Conservation (phyloP, 305 asterid species). For the Fraxinus angustifolia region DNA sequence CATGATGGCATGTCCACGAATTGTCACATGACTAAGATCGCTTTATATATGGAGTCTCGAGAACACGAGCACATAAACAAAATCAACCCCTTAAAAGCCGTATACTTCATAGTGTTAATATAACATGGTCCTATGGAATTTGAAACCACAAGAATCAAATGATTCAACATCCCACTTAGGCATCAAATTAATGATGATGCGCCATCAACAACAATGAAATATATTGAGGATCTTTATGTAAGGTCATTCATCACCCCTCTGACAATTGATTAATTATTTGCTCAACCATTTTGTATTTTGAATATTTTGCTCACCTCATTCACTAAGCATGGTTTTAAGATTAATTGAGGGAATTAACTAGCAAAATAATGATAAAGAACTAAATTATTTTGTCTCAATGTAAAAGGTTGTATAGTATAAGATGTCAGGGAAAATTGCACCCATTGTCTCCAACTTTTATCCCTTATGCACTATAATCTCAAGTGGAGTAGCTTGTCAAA, state of each 20-base stretch:
- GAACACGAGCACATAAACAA: neutral
- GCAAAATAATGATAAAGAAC: neutral
- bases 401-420: neutral
- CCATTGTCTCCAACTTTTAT: neutral
- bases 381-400: neutral
- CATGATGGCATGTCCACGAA: neutral
- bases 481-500: neutral
- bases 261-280: neutral
- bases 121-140: neutral
- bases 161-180: neutral
- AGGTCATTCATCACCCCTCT: conserved; percentile 12
- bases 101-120: neutral
- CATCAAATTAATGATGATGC: neutral
- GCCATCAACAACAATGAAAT: conserved; percentile 21
- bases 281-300: neutral
- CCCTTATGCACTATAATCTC: too few relatives aligned
- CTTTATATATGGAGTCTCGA: neutral
- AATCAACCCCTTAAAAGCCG: neutral
- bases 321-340: neutral
- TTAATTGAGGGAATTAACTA: neutral
- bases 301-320: neutral
- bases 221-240: conserved; percentile 26
- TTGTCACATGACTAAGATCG: neutral
- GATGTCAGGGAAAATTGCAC: neutral
- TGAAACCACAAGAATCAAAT: neutral